Conservation (phyloP, 805 yeast genomes). For the Metschnikowia cerradonensis region DNA sequence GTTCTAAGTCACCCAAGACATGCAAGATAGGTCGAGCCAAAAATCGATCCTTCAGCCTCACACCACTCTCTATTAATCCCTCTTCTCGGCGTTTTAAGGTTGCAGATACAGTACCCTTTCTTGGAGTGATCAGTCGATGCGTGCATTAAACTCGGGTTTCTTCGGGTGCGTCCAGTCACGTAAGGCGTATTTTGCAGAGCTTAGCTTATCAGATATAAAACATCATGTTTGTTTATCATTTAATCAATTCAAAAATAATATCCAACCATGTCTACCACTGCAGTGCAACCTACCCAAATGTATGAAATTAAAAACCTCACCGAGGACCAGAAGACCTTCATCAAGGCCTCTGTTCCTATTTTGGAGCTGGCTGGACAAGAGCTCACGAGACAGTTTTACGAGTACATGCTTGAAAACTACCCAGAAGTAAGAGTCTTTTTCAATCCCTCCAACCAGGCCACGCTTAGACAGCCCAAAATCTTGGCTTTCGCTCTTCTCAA, state of each 20-base stretch:
- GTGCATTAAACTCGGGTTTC: neutral
- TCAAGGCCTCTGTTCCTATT: conserved; percentile 52
- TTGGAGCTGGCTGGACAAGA: conserved; percentile 52
- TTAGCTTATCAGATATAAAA: neutral
- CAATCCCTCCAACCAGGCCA: conserved; percentile 54
- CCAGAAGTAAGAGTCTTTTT: conserved; percentile 58
- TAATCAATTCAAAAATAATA: neutral
- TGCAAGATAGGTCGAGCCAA: neutral
- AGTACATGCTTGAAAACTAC: conserved; percentile 48
- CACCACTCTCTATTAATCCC: neutral
- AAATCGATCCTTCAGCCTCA: neutral
- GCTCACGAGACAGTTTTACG: conserved; percentile 53
- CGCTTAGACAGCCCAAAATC: conserved; percentile 57
- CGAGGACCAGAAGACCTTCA: conserved; percentile 25
- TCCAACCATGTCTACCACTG: neutral
- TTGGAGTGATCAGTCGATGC: neutral
- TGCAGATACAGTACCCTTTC: neutral
- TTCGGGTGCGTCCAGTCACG: conserved; percentile 2
- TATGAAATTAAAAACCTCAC: conserved; percentile 29
- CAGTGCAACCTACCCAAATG: conserved; percentile 9
- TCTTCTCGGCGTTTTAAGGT: neutral
- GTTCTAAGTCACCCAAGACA: neutral
- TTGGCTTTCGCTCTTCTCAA: conserved; percentile 57
- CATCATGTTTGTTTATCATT: neutral
- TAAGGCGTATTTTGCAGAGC: neutral